A percentile compares a stretch with the other conserved stretches of the same genome.
phyloP scores from a whole-genome alignment of 2,329 filamentous ascomycete species.

The Diaporthe sp. region DNA sequence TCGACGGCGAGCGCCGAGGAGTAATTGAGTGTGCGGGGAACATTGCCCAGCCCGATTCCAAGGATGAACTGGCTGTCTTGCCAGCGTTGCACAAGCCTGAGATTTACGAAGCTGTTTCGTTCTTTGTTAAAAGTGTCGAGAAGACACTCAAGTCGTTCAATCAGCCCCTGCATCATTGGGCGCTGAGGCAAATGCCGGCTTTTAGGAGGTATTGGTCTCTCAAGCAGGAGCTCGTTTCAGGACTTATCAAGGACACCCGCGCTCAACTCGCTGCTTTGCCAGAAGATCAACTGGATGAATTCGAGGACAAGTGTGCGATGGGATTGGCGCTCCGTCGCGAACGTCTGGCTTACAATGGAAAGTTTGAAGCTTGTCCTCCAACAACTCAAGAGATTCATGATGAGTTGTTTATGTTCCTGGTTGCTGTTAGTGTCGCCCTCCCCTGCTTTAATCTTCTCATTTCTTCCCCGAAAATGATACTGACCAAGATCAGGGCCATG shows the following conservation, averaged over 20 bases:
- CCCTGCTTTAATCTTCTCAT: not conserved
- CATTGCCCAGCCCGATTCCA: not conserved
- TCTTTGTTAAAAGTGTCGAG: not conserved
- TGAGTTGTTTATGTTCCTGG: constrained; percentile 58
- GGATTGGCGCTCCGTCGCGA: not conserved
- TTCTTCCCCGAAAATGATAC: not conserved
- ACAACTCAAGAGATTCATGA: constrained; percentile 43
- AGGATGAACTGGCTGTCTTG: not conserved
- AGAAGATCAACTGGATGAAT: not conserved
- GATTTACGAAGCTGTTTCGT: not conserved
- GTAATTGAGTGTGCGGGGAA: not conserved
- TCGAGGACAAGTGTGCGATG: not conserved
- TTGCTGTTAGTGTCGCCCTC: constrained; percentile 43
- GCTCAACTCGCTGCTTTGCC: not conserved
- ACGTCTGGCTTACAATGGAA: not conserved
- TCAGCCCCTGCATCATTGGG: not conserved
- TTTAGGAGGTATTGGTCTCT: not conserved
- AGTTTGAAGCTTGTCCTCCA: not conserved
- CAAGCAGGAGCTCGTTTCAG: not conserved
- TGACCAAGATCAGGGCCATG: constrained; percentile 50
- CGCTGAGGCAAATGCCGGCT: not conserved
- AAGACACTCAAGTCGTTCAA: not conserved
- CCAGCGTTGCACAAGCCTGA: not conserved
- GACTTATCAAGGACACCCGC: not conserved
- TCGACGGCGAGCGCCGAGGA: not conserved